Evolutionary conservation across 1,139 yeast genomes (phyloP), one percentile per base, ranked within the genome.

Genomic region (Suhomyces panamericanus): DNA sequence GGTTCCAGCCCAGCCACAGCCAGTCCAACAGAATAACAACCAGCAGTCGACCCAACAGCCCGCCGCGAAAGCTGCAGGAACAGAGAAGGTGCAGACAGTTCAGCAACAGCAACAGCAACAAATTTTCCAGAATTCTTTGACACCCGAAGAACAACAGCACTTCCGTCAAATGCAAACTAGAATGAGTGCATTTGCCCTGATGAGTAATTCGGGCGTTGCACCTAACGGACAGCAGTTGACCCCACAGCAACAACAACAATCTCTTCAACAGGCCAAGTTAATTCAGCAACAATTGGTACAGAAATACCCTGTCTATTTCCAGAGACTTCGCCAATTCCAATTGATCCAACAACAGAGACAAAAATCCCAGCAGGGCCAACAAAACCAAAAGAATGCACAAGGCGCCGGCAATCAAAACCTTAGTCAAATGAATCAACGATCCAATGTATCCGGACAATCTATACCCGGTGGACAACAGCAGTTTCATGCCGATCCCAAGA

Each of bases 81-180:
- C 50, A 40, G 43, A 40, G 28, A 44, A 46, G 30, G 52, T 63
- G 6, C 55, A 65, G 32, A 30, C 40, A n/a, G 27, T 38, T 31
- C 64, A 65, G 43, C 77, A 71, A 46, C 76, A 71, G 41, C 78
- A 73, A 46, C 78, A 73, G 48, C 78, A 73, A 52, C 78, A 73
- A 47, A 66, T 74, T 22, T 73, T 74, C 66, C 77, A 70, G 42
- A 68, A 57, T 47, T 61, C 75, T 7, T 62, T 74, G 36, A 59
- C 69, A 4, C 73, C 77, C 2, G 75, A 72, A 44, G 78, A 74
- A 44, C 79, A 73, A 47, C 76, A 70, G 43, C 57, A 64, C 7
- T 73, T 72, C 60, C 69, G 72, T 47, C 78, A 72, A 49, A 57
- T 71, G 44, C 79, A 73, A 50, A 57, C 65, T 1, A 62, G 72